These are phyloP conservation scores for Pulveroboletus ravenelii DNA, from an alignment of 768 basidiomycete genomes.

Conservation along the genomic window DNA sequence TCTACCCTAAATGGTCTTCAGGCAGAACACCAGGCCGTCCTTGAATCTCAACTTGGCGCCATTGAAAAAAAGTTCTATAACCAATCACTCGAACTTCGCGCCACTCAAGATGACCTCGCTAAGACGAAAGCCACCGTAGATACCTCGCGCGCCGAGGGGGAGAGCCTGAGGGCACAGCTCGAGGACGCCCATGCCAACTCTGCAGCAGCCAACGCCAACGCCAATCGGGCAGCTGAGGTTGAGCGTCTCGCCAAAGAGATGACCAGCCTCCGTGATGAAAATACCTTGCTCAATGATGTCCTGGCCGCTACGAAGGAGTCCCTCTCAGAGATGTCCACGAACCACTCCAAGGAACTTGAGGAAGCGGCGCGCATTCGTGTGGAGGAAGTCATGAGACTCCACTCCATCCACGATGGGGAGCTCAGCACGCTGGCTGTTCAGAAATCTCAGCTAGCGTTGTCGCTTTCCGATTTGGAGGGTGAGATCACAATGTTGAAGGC, in stretches of 20 bases:
- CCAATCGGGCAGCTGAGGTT: constrained; percentile 52
- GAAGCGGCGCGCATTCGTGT: constrained; percentile 65
- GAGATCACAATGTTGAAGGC: constrained; percentile 67
- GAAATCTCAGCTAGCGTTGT: constrained; percentile 58
- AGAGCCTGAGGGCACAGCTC: constrained; percentile 55
- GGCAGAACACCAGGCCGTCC: constrained; percentile 55
- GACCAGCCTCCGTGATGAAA: constrained; percentile 62
- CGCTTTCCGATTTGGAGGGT: constrained; percentile 71
- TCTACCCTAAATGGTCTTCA: constrained; percentile 57
- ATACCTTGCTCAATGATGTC: constrained; percentile 58
- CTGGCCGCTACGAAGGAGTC: constrained; percentile 67
- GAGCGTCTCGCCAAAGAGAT: constrained; percentile 56
- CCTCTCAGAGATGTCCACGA: constrained; percentile 62
- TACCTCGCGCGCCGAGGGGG: constrained; percentile 49
- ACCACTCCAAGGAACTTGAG: constrained; percentile 70
- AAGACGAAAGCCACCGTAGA: constrained; percentile 66
- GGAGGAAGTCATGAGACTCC: constrained; percentile 65
- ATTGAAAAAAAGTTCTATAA: constrained; percentile 62
- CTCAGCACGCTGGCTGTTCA: constrained; percentile 49
- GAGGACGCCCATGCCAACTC: constrained; percentile 54
- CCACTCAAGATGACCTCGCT: constrained; percentile 76
- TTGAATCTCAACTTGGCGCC: constrained; percentile 51
- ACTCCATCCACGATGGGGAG: constrained; percentile 56
- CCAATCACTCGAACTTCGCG: constrained; percentile 70
- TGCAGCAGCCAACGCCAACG: constrained; percentile 37